phyloP scores from a whole-genome alignment of 2,329 filamentous ascomycete species.

The Didymella lethalis region DNA sequence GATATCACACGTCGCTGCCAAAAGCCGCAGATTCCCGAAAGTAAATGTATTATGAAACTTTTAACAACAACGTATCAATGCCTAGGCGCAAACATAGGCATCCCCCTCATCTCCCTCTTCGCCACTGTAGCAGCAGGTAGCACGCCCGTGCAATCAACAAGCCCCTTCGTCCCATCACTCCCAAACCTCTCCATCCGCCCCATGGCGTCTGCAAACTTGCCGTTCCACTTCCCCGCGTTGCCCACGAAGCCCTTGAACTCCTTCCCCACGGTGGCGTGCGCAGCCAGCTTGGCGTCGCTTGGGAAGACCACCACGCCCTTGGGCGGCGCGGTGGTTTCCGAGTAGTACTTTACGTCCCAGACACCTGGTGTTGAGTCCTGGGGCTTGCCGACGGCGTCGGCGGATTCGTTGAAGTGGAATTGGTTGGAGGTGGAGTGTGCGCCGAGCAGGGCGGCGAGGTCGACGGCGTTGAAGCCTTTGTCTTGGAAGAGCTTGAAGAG shows the following conservation, averaged over 20 bases:
- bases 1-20: no score
- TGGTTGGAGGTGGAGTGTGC: conserved; percentile 34
- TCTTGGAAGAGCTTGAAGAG: conserved; percentile 32
- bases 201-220: conserved; percentile 43
- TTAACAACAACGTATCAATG: not conserved
- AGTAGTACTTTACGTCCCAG: conserved; percentile 41
- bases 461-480: conserved; percentile 34
- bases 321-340: conserved; percentile 33
- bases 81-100: conserved; percentile 16
- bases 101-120: conserved; percentile 28
- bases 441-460: conserved; percentile 41
- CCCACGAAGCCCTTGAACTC: conserved; percentile 48
- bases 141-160: conserved; percentile 34
- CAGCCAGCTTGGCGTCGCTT: conserved; percentile 42
- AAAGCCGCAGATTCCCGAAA: no score
- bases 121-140: conserved; percentile 28
- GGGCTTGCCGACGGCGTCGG: conserved; percentile 19
- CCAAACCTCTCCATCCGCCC: conserved; percentile 33
- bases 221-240: conserved; percentile 46
- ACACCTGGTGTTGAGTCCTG: conserved; percentile 36
- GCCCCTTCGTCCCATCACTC: conserved; percentile 17
- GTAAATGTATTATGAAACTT: no score
- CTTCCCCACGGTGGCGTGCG: conserved; percentile 40
- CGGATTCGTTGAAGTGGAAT: conserved; percentile 26
- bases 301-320: conserved; percentile 40